These are phyloP conservation scores for Fusarium sp. DNA, from an alignment of 2,329 filamentous ascomycete genomes.

Conservation along the genomic window DNA sequence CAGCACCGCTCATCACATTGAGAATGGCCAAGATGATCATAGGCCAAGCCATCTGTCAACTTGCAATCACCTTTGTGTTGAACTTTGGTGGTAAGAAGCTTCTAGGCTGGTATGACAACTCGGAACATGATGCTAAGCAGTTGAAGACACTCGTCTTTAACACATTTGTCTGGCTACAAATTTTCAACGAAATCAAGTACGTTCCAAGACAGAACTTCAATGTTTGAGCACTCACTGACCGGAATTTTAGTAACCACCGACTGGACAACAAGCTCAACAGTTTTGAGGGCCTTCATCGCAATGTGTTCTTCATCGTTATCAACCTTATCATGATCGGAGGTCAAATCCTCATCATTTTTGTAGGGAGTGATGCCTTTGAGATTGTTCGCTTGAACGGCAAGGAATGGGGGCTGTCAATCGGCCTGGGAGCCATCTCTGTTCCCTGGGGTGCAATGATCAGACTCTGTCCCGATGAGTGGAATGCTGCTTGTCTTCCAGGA, in stretches of 20 bases:
- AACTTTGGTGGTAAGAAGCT: conserved; percentile 70
- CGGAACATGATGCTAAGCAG: conserved; percentile 43
- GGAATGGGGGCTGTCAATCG: conserved; percentile 87
- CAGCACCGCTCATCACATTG: conserved; percentile 78
- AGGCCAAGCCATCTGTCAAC: conserved; percentile 70
- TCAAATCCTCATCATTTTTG: conserved; percentile 85
- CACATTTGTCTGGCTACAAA: conserved; percentile 78
- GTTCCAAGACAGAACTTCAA: conserved; percentile 65
- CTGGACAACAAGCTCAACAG: conserved; percentile 91
- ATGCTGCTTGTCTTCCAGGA: conserved; percentile 43
- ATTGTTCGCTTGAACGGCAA: conserved; percentile 70
- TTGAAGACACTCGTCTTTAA: conserved; percentile 75
- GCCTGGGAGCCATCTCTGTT: conserved; percentile 79
- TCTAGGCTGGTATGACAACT: conserved; percentile 55
- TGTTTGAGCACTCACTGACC: conserved; percentile 70
- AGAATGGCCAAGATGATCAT: conserved; percentile 74
- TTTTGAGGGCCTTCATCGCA: conserved; percentile 82
- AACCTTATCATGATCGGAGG: conserved; percentile 85
- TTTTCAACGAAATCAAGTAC: conserved; percentile 74
- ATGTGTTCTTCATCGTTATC: conserved; percentile 85
- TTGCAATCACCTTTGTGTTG: conserved; percentile 66
- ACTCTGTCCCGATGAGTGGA: conserved; percentile 74
- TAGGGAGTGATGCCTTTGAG: conserved; percentile 80
- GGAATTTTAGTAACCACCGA: conserved; percentile 59
- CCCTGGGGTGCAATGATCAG: conserved; percentile 80